Evolutionary conservation across 805 yeast species (phyloP), one percentile per base, ranked within the genome.

Genomic region (Debaryomyces tyrocola): DNA sequence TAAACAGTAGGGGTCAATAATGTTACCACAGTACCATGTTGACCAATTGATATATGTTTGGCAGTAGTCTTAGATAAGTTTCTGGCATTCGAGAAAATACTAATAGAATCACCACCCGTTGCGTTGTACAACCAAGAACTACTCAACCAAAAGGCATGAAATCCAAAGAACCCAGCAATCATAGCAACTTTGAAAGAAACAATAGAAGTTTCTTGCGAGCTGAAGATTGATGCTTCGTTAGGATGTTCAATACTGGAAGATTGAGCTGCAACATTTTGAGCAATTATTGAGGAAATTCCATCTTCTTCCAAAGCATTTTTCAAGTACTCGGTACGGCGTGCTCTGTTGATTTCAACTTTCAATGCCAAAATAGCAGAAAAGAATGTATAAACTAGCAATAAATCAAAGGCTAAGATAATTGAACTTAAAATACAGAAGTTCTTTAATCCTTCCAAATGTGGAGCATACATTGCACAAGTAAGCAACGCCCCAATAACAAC

Each of bases 221-320:
- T 55, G 40, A 65, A 62, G 20, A 61, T 56, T 6, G 62, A 53
- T 12, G 55, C 56, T 35, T 56, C 53, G 27, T 64, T 50, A 18
- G 74, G 66, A 51, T 72, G 67, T 45, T 53, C 78, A 54, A 51
- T 65, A 47, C 62, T 72, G 36, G 59, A 60, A 29, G 70, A 58
- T 38, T 61, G 67, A 14, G 84, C 82, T 31, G 90, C 91, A 33
- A 82, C 77, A 52, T 80, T 83, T 9, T 65, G 64, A 7, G 97
- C 97, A 29, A 87, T 86, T 40, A 73, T 64, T 34, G 82, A 80
- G 37, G 87, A 78, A 29, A 92, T 80, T 20, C 99, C 98, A 60
- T 92, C 99, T 63, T 92, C 99, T 70, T 91, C 94, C 52, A 92
- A 74, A 24, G 88, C 90, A 51, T 81, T 83, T 61, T 85, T 84